Evolutionary conservation across 2,329 filamentous ascomycete species (phyloP), one percentile per base, ranked within the genome.

Genomic region (Fusarium paranaense): DNA sequence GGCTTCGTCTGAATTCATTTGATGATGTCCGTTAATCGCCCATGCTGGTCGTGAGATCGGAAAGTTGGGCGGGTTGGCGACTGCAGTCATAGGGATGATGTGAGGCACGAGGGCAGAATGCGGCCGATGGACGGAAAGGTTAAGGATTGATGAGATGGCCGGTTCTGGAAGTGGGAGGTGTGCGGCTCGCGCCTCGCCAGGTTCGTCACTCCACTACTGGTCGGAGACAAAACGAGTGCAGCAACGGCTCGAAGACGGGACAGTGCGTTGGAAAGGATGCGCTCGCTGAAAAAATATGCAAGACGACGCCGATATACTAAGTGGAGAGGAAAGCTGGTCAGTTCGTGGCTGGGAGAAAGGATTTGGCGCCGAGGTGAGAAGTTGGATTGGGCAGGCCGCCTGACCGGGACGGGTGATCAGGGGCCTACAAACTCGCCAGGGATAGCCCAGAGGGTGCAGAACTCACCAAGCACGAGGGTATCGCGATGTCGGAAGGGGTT

Each of bases 1-100:
- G 76, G 93, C 91, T 84, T 97, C 94, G 86, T 97, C 95, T 82
- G 92, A 86, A 85, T 93, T 94, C 91, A 95, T 94, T 81, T 92
- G 88, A 86, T 89, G 86, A 78, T 85, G 83, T 77, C 87, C 86
- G 84, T 87, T 91, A 89, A 89, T 86, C 81, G 81, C 86, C 90
- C 90, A 92, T 91, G 86, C 87, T 87, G 89, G 87, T 83, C 90
- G 87, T 80, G 89, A 91, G 80, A 90, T 87, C 80, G 88, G 85
- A 80, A 92, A 91, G 81, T 86, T 90, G 81, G 90, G 90, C 77
- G 89, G 90, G 77, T 87, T 91, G 74, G 90, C 90, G 80, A 93
- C 90, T 80, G 91, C 91, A 84, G 90, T 92, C 91, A 92, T 93
- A 85, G 82, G 85, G 86, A 82, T 81, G 69, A 71, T 66, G 11